Conservation (phyloP, 371 early-diverging fungal species). For the Mucor sp. region DNA sequence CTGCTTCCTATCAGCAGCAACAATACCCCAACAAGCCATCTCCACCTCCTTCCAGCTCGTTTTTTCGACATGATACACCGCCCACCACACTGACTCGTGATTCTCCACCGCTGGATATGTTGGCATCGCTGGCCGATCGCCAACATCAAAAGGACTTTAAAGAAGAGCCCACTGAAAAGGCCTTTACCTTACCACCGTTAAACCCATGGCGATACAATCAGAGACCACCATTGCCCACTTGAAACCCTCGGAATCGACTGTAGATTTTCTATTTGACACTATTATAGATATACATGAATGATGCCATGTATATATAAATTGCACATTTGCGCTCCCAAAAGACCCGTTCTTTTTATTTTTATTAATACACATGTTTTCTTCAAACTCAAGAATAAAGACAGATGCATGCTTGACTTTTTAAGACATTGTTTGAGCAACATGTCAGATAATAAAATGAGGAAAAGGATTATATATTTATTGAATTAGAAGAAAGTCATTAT, state of each 20-base stretch:
- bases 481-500: background rate
- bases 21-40: background rate
- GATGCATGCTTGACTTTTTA: background rate
- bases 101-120: conserved; percentile 32
- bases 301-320: background rate
- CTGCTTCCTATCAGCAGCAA: background rate
- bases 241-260: background rate
- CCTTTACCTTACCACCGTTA: conserved; percentile 26
- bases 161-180: conserved; percentile 12
- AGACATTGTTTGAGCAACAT: background rate
- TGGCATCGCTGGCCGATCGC: conserved; percentile 45
- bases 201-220: conserved; percentile 19
- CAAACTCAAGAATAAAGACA: background rate
- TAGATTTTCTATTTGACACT: background rate
- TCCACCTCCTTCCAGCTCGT: background rate
- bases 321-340: background rate
- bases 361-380: conserved; percentile 1
- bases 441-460: background rate
- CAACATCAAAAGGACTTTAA: conserved; percentile 23
- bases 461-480: background rate
- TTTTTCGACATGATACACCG: conserved; percentile 7
- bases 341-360: background rate
- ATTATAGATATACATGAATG: background rate
- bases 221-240: conserved; percentile 19
- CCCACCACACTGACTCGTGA: background rate